Evolutionary conservation across 1,284 basidiomycete species (phyloP).

Genomic region (Heimioporus retisporus): DNA sequence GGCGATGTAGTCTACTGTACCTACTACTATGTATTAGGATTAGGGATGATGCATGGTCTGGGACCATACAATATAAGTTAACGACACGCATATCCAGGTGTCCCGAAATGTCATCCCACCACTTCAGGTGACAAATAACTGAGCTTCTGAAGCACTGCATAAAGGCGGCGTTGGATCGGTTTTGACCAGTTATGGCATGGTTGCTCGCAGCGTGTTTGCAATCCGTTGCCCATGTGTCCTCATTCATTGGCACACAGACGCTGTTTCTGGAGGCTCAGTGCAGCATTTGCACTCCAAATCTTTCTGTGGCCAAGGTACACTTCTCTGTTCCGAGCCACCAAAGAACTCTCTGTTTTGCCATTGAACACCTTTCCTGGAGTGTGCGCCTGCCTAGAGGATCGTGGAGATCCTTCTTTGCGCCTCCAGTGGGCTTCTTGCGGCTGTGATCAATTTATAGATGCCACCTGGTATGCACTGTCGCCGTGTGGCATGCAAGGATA

Average conservation of each 20-base stretch:
- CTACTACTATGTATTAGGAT: too few species aligned
- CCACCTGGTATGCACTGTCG: slow-evolving; percentile 41
- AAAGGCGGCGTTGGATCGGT: slow-evolving; percentile 32
- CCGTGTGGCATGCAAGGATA: slow-evolving; percentile 39
- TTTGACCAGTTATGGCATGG: slow-evolving; percentile 32
- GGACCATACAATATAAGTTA: too few species aligned
- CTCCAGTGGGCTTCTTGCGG: slow-evolving; percentile 34
- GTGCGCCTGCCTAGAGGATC: slow-evolving; percentile 13
- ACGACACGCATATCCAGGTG: too few species aligned
- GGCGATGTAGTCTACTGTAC: too few species aligned
- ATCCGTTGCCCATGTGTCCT: too few species aligned
- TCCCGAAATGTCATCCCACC: neutral
- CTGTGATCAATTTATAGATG: slow-evolving; percentile 31
- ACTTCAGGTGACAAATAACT: slow-evolving; percentile 2
- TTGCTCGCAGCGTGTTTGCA: slow-evolving; percentile 1
- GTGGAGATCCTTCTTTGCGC: slow-evolving; percentile 20
- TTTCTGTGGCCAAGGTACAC: slow-evolving; percentile 3
- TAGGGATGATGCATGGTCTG: too few species aligned
- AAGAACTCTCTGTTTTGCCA: slow-evolving; percentile 17
- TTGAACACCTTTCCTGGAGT: slow-evolving; percentile 10
- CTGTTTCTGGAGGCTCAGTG: slow-evolving; percentile 4
- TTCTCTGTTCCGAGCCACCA: neutral
- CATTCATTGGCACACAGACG: neutral
- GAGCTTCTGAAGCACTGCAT: slow-evolving; percentile 11
- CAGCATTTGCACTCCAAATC: slow-evolving; percentile 19